phyloP scores from a whole-genome alignment of 768 basidiomycete species.

The Mycena crocata region DNA sequence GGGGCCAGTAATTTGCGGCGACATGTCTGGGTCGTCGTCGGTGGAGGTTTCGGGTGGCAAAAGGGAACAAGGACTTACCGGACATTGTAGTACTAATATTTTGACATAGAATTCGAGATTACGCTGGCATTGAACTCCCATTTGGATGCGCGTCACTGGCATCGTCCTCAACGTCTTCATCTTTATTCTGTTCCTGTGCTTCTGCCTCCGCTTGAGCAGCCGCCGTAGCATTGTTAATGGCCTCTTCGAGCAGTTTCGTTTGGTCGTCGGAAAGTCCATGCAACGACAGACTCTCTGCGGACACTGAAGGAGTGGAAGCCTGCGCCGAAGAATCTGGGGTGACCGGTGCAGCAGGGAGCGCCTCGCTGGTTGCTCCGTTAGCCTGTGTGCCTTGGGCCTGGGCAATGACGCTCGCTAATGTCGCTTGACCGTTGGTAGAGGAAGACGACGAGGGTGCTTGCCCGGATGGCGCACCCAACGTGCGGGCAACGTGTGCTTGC shows the following conservation, averaged over 20 bases:
- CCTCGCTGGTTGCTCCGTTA: background rate
- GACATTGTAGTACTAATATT: conserved; percentile 25
- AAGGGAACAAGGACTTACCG: conserved; percentile 13
- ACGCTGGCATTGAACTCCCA: conserved; percentile 1
- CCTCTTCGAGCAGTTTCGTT: conserved; percentile 73
- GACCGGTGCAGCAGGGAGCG: background rate
- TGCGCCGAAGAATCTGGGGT: background rate
- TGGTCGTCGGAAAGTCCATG: conserved; percentile 83
- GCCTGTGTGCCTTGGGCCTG: conserved; percentile 61
- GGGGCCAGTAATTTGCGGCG: conserved; percentile 9
- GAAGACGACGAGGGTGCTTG: conserved; percentile 26
- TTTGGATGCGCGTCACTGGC: conserved; percentile 48
- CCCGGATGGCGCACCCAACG: conserved; percentile 54
- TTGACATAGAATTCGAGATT: conserved; percentile 17
- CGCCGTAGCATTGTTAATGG: conserved; percentile 78
- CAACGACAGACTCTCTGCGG: conserved; percentile 59
- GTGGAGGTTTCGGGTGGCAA: background rate
- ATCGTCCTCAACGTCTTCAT: conserved; percentile 57
- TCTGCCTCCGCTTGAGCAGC: conserved; percentile 84
- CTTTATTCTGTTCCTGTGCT: conserved; percentile 72
- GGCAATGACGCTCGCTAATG: conserved; percentile 78
- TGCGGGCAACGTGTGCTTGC: conserved; percentile 67
- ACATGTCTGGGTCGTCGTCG: background rate
- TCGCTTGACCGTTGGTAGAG: conserved; percentile 70
- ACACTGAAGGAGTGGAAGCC: background rate